Percentiles rank a stretch among this genome's conserved stretches.
phyloP scores from a whole-genome alignment of 176 grass and related monocot genomes.

The Triticum turgidum region DNA sequence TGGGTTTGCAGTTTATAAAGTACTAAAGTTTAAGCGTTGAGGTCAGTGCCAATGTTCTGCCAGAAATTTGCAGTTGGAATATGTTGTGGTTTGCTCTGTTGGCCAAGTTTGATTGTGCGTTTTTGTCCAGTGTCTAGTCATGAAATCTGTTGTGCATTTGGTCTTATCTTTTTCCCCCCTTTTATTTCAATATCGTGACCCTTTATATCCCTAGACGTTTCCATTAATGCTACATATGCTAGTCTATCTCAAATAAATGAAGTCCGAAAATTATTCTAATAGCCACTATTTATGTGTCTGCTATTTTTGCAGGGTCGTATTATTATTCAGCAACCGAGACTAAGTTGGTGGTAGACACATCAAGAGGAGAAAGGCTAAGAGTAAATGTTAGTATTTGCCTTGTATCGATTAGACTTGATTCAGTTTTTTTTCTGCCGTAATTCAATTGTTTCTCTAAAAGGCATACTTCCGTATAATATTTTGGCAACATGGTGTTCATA shows the following conservation, averaged over 20 bases:
- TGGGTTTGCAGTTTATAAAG: too few relatives aligned
- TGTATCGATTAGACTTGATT: constrained; percentile 21
- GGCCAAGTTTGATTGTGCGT: neutral
- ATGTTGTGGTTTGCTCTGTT: constrained; percentile 4
- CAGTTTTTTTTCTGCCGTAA: neutral
- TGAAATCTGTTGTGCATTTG: neutral
- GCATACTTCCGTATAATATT: neutral
- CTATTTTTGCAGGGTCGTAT: constrained; percentile 63
- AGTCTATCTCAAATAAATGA: neutral
- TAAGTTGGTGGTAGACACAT: constrained; percentile 92
- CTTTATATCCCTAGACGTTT: neutral
- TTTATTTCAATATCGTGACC: neutral
- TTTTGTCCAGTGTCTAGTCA: neutral
- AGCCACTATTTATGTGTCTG: constrained; percentile 18
- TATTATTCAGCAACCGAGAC: constrained; percentile 79
- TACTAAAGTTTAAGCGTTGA: neutral
- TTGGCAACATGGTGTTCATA: constrained; percentile 1
- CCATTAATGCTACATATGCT: constrained; percentile 6
- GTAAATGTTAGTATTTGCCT: constrained; percentile 61
- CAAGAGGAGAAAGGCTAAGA: constrained; percentile 90
- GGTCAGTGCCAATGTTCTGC: neutral
- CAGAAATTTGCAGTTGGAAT: neutral
- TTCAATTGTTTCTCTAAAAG: constrained; percentile 23
- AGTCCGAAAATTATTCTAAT: neutral
- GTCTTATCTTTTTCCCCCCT: neutral